Base-by-base conservation (phyloP, 2,329 filamentous ascomycete genomes). In the Arthrobotrys conoides region DNA sequence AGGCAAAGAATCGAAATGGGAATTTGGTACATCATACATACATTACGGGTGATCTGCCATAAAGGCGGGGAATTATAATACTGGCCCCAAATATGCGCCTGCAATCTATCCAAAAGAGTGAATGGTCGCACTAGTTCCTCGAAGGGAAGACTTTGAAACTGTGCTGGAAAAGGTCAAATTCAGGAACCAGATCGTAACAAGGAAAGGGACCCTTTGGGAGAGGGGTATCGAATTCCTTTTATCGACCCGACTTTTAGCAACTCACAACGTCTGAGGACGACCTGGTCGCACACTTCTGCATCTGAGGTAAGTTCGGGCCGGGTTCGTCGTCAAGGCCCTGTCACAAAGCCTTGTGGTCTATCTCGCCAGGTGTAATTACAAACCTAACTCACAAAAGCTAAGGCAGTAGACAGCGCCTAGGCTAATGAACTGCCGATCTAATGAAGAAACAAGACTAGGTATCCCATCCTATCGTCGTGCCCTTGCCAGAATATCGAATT, bases 151-250 rank as follows among this genome's bases (percentile, higher is more conserved):
- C 67, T 77, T 71, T 78, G 75, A 78, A 78, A 78, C 75, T 68
- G 75, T 48, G 63, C 68, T 71, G 57, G 53, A 41, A 65, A 48
- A 72, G 64, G 51, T 48, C 61, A 53, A 57, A 68, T 55, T 71
- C 73, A 71, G 68, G 63, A 78, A 71, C 67, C 68, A 67, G 68
- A 78, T 72, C 75, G 75, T 64, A 78, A 69, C 68, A 72, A 68
- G 55, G 65, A 69, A 71, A 57, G 24, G 64, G 64, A 55, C 63
- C 75, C 68, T 67, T 72, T 69, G 53, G 67, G 67, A 46, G 75
- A 69, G 75, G 75, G 75, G 75, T 48, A 63, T 49, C 68, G 75
- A 72, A 72, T 78, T 78, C 75, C 75, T 72, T 78, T 72, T 78
- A 78, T 78, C 75, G 18, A 69, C 67, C 59, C 38, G 44, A 24